These are phyloP conservation scores for Aspergillus sp. DNA, from an alignment of 2,329 filamentous ascomycete species.

Conservation along the genomic window DNA sequence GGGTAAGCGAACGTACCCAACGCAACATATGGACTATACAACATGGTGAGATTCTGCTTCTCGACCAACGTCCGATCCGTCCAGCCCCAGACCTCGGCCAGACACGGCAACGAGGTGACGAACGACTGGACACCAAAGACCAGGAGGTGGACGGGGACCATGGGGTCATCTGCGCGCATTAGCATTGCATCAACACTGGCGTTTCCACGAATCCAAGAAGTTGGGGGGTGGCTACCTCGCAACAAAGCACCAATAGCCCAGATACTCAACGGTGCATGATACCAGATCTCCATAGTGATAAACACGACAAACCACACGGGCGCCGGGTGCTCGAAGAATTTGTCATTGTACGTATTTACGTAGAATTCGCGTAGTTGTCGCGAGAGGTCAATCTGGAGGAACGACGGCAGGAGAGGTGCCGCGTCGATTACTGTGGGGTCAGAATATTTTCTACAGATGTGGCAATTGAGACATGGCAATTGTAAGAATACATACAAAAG, in stretches of 20 bases:
- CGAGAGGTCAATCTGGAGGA: slow-evolving; percentile 46
- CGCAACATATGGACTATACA: slow-evolving; percentile 53
- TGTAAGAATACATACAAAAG: slow-evolving; percentile 44
- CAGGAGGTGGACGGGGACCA: slow-evolving; percentile 54
- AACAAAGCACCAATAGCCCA: slow-evolving; percentile 54
- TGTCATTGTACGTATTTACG: slow-evolving; percentile 55
- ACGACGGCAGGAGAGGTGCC: slow-evolving; percentile 50
- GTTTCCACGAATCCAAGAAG: background rate
- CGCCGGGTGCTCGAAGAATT: slow-evolving; percentile 51
- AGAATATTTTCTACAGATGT: background rate
- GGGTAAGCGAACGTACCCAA: slow-evolving; percentile 39
- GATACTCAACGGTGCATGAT: slow-evolving; percentile 55
- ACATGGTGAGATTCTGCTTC: slow-evolving; percentile 44
- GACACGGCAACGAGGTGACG: slow-evolving; percentile 57
- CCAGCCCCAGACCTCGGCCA: slow-evolving; percentile 57
- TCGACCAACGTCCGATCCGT: slow-evolving; percentile 37
- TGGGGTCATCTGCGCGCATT: slow-evolving; percentile 44
- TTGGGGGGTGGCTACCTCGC: slow-evolving; percentile 32
- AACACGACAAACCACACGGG: slow-evolving; percentile 56
- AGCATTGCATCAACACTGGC: background rate
- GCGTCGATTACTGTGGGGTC: slow-evolving; percentile 51
- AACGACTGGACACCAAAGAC: slow-evolving; percentile 54
- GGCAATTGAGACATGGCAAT: background rate
- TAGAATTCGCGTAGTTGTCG: slow-evolving; percentile 50
- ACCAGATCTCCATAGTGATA: slow-evolving; percentile 53